Evolutionary conservation across 129 eudicot species (phyloP), one percentile per base, ranked within the genome.

Genomic region (Ambrosia trifida): DNA sequence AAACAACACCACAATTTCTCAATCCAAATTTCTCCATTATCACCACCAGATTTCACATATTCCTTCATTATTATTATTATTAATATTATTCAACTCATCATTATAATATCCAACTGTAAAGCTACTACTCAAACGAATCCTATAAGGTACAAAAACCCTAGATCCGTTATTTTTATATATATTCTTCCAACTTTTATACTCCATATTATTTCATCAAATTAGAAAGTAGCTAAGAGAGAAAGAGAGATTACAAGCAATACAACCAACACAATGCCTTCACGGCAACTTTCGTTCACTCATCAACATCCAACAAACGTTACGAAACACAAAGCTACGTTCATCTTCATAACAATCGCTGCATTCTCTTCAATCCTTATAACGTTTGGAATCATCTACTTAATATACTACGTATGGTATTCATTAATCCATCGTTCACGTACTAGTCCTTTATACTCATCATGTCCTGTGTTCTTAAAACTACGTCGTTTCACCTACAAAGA

Each of bases 391-490:
- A 46, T 83, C 17, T 95, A 95, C 79, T 72, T 95, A 63, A 78
- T 95, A 2, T 95, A 90, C 76, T 84, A 87, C 72, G 76, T 90
- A 0, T 90, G 88, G 84, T 85, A 84, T 73, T 76, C 89, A 3
- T 66, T 95, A 28, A 70, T 87, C 14, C 96, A 68, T 13, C 81
- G 87, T 11, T 51, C 93, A 13, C 80, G 96, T 32, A 95, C 99
- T 0, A 88, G 87, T 77, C 99, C 99, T 3, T 83, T 84, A 8
- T 91, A 95, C 59, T 87, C 92, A 8, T 87, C 92, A 8, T n/a
- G 70, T 16, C 65, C 89, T 5, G 80, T 84, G 7, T 67, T 83
- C 19, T 54, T 81, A 45, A 85, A 90, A 72, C 96, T 90, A 40
- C 97, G 86, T 28, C 85, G 81, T 40, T 95, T 80, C 69, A 76